phyloP scores from a whole-genome alignment of 2,329 filamentous ascomycete genomes.

The Monosporascus ibericus region DNA sequence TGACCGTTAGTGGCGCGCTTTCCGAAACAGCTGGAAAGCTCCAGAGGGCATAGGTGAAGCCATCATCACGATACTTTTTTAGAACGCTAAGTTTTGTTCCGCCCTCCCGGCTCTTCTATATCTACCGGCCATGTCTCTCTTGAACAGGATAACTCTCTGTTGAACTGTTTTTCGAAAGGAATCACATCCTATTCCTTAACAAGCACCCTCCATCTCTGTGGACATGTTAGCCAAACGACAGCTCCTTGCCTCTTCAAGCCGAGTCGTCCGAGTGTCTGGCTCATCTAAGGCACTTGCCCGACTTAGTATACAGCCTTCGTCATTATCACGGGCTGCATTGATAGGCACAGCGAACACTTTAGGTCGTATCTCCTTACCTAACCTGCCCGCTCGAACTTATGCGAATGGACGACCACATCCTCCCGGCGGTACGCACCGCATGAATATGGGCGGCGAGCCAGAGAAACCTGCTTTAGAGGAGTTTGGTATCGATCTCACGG shows the following conservation, averaged over 20 bases:
- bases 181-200: background rate
- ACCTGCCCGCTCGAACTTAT: constrained; percentile 42
- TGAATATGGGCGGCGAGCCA: constrained; percentile 71
- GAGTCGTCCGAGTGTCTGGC: constrained; percentile 20
- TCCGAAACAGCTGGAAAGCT: constrained; percentile 1
- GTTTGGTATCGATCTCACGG: constrained; percentile 86
- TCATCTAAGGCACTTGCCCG: constrained; percentile 18
- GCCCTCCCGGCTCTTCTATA: background rate
- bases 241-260: constrained; percentile 28
- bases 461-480: constrained; percentile 87
- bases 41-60: background rate
- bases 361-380: constrained; percentile 13
- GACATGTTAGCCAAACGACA: constrained; percentile 35
- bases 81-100: too few species aligned
- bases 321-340: constrained; percentile 17
- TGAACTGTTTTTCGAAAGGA: background rate
- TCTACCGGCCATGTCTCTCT: background rate
- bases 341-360: constrained; percentile 11
- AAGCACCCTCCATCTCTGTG: background rate
- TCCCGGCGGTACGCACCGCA: constrained; percentile 86
- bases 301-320: constrained; percentile 14
- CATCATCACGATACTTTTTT: background rate
- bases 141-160: background rate
- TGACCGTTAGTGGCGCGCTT: background rate
- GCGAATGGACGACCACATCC: constrained; percentile 74